Evolutionary conservation across 306 rosid genomes (phyloP).

Genomic region (Ormosia semicastrata): DNA sequence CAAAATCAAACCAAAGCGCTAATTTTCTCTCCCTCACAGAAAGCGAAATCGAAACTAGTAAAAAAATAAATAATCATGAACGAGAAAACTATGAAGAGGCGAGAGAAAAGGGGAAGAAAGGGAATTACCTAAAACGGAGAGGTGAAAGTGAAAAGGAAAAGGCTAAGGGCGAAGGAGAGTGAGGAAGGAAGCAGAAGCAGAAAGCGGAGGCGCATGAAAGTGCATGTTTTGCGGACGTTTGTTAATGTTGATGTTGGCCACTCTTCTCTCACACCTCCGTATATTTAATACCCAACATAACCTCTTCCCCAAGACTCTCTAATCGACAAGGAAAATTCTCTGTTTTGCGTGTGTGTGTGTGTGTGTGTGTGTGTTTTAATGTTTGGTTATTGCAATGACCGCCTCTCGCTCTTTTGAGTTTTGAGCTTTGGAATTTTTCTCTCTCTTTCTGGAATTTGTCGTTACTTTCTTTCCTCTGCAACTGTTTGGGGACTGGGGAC

Average conservation of each 20-base stretch:
- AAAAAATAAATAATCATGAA: neutral
- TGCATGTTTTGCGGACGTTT: neutral
- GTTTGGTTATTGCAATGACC: slow-evolving; percentile 35
- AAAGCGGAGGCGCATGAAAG: neutral
- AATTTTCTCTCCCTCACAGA: neutral
- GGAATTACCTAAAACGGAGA: neutral
- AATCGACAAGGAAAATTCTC: neutral
- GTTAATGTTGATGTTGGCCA: neutral
- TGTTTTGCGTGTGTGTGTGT: neutral
- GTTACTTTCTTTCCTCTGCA: slow-evolving; percentile 22
- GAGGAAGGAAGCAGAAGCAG: neutral
- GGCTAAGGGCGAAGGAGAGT: neutral
- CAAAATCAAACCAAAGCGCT: neutral
- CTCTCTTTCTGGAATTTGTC: slow-evolving; percentile 23
- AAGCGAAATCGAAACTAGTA: neutral
- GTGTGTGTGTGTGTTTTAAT: neutral
- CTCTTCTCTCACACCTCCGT: slow-evolving; percentile 5
- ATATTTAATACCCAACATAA: neutral
- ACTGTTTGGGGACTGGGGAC: slow-evolving; percentile 30
- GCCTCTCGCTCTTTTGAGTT: slow-evolving; percentile 30
- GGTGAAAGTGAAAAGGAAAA: neutral
- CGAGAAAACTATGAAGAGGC: neutral
- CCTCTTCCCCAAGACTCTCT: slow-evolving; percentile 28
- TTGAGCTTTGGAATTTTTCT: neutral
- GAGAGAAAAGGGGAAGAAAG: neutral